Evolutionary conservation across 2,329 filamentous ascomycete genomes (phyloP).

Genomic region (Volutella citrinella): DNA sequence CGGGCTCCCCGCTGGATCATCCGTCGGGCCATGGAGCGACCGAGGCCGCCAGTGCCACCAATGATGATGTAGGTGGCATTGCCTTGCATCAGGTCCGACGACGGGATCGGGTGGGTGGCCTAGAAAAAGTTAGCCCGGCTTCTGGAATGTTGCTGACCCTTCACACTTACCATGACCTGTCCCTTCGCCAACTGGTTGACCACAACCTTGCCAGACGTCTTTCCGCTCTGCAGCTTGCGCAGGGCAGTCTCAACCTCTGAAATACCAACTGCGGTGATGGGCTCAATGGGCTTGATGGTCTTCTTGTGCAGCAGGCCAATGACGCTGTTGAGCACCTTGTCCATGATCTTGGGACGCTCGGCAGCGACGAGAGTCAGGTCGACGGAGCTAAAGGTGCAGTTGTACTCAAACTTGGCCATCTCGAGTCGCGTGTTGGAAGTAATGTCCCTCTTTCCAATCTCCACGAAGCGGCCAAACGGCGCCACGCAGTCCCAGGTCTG

Average conservation of each 20-base stretch:
- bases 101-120: conserved; percentile 18
- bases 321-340: conserved; percentile 35
- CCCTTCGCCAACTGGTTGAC: conserved; percentile 40
- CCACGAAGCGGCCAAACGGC: conserved; percentile 30
- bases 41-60: conserved; percentile 51
- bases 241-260: conserved; percentile 38
- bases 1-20: conserved; percentile 48
- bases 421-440: conserved; percentile 8
- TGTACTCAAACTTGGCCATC: conserved; percentile 33
- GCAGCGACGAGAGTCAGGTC: conserved; percentile 31
- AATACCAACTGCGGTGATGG: conserved; percentile 33
- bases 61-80: conserved; percentile 49
- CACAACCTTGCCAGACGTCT: conserved; percentile 40
- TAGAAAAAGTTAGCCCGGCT: not conserved
- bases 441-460: conserved; percentile 33
- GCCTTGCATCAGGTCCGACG: conserved; percentile 30
- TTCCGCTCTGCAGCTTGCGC: conserved; percentile 33
- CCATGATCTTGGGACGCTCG: conserved; percentile 39
- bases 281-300: conserved; percentile 34
- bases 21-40: conserved; percentile 46
- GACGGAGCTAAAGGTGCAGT: conserved; percentile 12
- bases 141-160: not conserved
- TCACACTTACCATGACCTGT: conserved; percentile 33
- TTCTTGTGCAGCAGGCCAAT: conserved; percentile 32
- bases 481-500: conserved; percentile 32